Evolutionary conservation across 495 filamentous ascomycete species (phyloP).

Genomic region (Hyphodiscus hymeniophilus): DNA sequence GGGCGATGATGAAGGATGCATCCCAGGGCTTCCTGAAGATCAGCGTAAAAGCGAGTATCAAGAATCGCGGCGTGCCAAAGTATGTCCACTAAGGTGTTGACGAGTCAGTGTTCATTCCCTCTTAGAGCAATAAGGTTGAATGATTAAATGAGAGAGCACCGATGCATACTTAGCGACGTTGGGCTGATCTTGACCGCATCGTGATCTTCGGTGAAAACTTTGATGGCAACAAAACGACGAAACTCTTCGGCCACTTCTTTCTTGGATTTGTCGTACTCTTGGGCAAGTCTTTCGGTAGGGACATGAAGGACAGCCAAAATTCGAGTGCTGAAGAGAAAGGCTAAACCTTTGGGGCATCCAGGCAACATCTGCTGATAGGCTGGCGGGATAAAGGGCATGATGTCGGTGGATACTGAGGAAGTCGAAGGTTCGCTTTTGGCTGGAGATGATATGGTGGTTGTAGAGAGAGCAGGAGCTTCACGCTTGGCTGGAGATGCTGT

Average conservation of each 20-base stretch:
- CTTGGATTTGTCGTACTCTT: neutral
- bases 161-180: neutral
- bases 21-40: neutral
- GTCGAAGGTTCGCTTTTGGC: no score
- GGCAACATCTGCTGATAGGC: no score
- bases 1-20: conserved; percentile 5
- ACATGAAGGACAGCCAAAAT: neutral
- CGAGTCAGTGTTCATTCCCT: no score
- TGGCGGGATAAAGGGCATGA: no score
- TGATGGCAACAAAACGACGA: conserved; percentile 2
- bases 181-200: conserved; percentile 4
- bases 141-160: no score
- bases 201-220: neutral
- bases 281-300: neutral
- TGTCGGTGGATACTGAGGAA: no score
- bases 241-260: conserved; percentile 2
- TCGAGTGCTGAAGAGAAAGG: conserved; percentile 1
- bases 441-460: no score
- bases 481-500: no score
- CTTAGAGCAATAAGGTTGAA: no score
- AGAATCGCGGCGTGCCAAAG: conserved; percentile 7
- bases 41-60: conserved; percentile 4
- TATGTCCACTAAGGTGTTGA: neutral
- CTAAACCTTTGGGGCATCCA: neutral
- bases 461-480: no score